Evolutionary conservation across 495 filamentous ascomycete genomes (phyloP).

Genomic region (Lasiosphaeriaceae sp.): DNA sequence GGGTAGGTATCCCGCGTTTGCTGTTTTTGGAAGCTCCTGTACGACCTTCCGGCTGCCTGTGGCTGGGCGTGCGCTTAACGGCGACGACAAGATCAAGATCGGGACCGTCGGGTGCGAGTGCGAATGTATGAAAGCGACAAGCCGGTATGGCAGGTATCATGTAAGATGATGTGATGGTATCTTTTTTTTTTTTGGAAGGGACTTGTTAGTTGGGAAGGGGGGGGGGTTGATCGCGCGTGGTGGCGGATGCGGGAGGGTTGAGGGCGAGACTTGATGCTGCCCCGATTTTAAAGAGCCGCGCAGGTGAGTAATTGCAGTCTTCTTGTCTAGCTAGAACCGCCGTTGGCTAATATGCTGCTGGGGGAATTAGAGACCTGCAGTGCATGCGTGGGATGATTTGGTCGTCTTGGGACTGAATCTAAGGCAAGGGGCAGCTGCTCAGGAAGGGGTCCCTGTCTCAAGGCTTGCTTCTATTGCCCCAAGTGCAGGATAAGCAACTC

Average conservation of each 20-base stretch:
- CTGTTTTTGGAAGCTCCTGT: constrained; percentile 37
- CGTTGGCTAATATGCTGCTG: constrained; percentile 9
- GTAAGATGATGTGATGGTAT: neutral
- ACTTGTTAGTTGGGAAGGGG: too few relatives aligned
- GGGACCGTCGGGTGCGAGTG: constrained; percentile 20
- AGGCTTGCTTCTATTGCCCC: constrained; percentile 16
- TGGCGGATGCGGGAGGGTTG: neutral
- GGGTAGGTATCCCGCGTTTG: constrained; percentile 26
- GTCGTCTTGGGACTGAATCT: neutral
- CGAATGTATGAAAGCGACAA: neutral
- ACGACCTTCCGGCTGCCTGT: constrained; percentile 28
- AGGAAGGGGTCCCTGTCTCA: constrained; percentile 10
- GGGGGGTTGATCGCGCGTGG: neutral
- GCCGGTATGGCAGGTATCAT: neutral
- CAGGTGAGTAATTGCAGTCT: constrained; percentile 10
- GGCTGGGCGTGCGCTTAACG: constrained; percentile 18
- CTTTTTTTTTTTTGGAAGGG: neutral
- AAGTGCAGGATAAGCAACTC: constrained; percentile 26
- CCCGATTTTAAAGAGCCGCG: constrained; percentile 9
- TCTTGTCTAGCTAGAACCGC: constrained; percentile 3
- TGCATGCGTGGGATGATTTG: neutral
- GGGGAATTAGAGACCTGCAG: neutral
- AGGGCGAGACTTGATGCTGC: neutral
- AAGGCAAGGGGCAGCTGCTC: neutral
- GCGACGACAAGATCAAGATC: constrained; percentile 23